phyloP scores from a whole-genome alignment of 1,139 yeast genomes.

The Blastobotrys proliferans region DNA sequence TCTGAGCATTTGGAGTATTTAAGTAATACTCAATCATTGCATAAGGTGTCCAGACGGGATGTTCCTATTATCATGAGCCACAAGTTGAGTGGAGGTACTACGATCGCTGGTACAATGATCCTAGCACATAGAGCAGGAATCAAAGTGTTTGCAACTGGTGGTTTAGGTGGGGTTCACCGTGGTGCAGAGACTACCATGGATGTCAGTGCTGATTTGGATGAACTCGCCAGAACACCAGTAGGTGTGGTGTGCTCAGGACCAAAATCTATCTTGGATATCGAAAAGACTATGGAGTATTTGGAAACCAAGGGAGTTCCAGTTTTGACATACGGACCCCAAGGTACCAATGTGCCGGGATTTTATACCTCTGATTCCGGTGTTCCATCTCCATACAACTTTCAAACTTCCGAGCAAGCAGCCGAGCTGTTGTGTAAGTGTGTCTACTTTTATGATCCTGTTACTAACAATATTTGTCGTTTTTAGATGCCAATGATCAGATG shows the following conservation, averaged over 20 bases:
- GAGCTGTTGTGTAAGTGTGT: conserved; percentile 44
- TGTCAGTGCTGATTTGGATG: conserved; percentile 83
- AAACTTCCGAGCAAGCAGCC: conserved; percentile 56
- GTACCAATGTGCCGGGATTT: conserved; percentile 76
- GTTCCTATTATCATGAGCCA: conserved; percentile 69
- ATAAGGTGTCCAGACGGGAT: conserved; percentile 78
- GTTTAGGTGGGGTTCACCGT: conserved; percentile 88
- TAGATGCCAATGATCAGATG: conserved; percentile 47
- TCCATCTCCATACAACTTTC: conserved; percentile 61
- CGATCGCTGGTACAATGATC: conserved; percentile 87
- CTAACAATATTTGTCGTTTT: background rate
- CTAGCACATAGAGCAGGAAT: conserved; percentile 72
- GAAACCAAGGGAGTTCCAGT: conserved; percentile 80
- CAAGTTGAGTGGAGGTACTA: conserved; percentile 73
- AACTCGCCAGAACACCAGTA: conserved; percentile 75
- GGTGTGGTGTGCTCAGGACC: conserved; percentile 93
- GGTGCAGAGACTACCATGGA: conserved; percentile 75
- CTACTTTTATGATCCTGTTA: background rate
- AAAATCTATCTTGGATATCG: conserved; percentile 77
- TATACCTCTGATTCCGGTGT: conserved; percentile 75
- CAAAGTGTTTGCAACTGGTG: conserved; percentile 88
- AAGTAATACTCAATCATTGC: conserved; percentile 40
- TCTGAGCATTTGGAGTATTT: conserved; percentile 46
- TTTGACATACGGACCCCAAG: conserved; percentile 43
- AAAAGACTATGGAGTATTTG: conserved; percentile 74